These are phyloP conservation scores for Hydnomerulius pinastri DNA, from an alignment of 768 basidiomycete genomes.

Conservation along the genomic window DNA sequence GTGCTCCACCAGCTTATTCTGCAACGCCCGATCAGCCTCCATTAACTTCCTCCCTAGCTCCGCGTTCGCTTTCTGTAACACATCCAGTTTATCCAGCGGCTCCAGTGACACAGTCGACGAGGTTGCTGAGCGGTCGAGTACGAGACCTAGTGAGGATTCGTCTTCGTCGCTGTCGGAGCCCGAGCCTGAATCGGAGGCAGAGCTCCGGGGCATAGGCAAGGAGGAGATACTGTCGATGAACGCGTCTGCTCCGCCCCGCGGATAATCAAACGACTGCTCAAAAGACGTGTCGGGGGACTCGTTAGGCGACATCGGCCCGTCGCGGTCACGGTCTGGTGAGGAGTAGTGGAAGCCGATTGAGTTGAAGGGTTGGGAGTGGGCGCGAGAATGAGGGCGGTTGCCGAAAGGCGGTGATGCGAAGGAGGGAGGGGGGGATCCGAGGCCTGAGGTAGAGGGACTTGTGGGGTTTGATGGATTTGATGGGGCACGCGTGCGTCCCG, in stretches of 20 bases:
- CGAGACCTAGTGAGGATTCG: constrained; percentile 52
- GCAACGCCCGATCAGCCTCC: constrained; percentile 71
- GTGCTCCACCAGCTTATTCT: constrained; percentile 69
- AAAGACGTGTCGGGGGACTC: constrained; percentile 38
- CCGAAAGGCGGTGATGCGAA: constrained; percentile 46
- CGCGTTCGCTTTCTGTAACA: constrained; percentile 67
- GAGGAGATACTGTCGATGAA: constrained; percentile 53
- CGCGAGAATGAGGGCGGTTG: constrained; percentile 71
- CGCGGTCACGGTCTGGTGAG: constrained; percentile 41
- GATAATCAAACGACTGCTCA: constrained; percentile 40
- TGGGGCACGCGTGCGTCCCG: constrained; percentile 60
- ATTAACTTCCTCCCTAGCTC: constrained; percentile 75
- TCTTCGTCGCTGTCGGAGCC: constrained; percentile 56
- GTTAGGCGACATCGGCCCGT: constrained; percentile 26
- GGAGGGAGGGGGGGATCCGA: constrained; percentile 44
- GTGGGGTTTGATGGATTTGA: constrained; percentile 82
- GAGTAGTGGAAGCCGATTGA: constrained; percentile 43
- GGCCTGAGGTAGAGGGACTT: constrained; percentile 31
- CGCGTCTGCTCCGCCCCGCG: constrained; percentile 34
- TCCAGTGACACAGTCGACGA: constrained; percentile 73
- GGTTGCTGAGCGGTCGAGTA: constrained; percentile 58
- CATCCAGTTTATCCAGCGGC: constrained; percentile 71
- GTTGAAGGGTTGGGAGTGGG: constrained; percentile 49
- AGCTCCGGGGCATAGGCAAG: constrained; percentile 56
- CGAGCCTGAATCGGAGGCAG: constrained; percentile 43